Conservation (phyloP, 768 basidiomycete species). For the Hericium coralloides region DNA sequence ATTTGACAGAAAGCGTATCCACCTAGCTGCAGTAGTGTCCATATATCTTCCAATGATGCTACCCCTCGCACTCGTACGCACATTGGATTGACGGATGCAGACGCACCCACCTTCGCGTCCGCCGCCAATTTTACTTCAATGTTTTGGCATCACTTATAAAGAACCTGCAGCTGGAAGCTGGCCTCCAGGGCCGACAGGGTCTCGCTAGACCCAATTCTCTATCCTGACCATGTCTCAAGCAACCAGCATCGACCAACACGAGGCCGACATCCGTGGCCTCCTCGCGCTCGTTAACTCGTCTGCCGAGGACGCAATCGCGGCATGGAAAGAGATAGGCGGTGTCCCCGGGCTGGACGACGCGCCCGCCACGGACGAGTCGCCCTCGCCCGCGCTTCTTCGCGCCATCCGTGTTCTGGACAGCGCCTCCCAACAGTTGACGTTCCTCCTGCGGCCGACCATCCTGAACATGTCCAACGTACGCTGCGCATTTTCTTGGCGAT, state of each 20-base stretch:
- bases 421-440: constrained; percentile 17
- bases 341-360: constrained; percentile 5
- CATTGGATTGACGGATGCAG: too few species aligned
- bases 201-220: too few species aligned
- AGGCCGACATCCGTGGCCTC: constrained; percentile 21
- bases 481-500: not conserved
- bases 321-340: constrained; percentile 9
- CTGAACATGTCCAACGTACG: constrained; percentile 15
- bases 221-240: too few species aligned
- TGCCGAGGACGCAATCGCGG: constrained; percentile 11
- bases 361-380: constrained; percentile 1
- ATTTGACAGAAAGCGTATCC: too few species aligned
- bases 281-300: constrained; percentile 23
- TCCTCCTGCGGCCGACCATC: constrained; percentile 10
- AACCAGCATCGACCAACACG: not conserved
- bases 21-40: too few species aligned
- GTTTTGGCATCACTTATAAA: too few species aligned
- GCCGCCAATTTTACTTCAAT: too few species aligned
- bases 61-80: too few species aligned
- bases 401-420: constrained; percentile 15
- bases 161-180: too few species aligned
- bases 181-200: too few species aligned
- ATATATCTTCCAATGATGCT: too few species aligned
- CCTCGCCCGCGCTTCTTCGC: constrained; percentile 7
- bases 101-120: too few species aligned